phyloP scores from a whole-genome alignment of 2,329 filamentous ascomycete genomes.

The Biscogniauxia sp. region DNA sequence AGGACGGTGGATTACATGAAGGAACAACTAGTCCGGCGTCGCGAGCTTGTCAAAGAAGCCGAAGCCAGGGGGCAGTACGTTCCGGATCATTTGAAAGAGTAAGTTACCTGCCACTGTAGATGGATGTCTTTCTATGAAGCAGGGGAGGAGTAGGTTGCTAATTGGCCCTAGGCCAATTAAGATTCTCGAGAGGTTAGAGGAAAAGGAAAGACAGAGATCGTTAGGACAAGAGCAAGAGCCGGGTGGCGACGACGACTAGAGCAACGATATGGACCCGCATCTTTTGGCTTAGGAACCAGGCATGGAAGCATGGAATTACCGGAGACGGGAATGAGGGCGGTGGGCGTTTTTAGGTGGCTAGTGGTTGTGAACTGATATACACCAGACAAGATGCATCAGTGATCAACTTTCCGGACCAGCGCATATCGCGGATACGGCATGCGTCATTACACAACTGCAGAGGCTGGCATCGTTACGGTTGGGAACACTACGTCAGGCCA shows the following conservation, averaged over 20 bases:
- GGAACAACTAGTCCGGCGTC: slow-evolving; percentile 57
- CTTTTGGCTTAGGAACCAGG: background rate
- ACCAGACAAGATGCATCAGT: background rate
- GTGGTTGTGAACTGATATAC: background rate
- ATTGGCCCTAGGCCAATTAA: slow-evolving; percentile 20
- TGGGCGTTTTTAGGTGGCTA: background rate
- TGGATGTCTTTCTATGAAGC: background rate
- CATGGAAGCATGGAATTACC: too few species aligned
- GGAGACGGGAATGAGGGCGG: background rate
- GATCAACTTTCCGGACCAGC: background rate
- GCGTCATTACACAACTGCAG: background rate
- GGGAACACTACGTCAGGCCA: background rate
- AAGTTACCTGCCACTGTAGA: slow-evolving; percentile 15
- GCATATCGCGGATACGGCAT: background rate
- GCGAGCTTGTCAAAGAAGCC: slow-evolving; percentile 55
- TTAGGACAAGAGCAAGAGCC: slow-evolving; percentile 8
- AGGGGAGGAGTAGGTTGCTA: too few species aligned
- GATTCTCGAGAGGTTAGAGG: slow-evolving; percentile 30
- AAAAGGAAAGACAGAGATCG: slow-evolving; percentile 20
- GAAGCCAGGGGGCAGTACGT: slow-evolving; percentile 54
- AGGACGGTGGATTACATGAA: slow-evolving; percentile 66
- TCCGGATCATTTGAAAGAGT: slow-evolving; percentile 45
- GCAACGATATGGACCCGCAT: background rate
- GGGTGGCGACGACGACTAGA: slow-evolving; percentile 15
- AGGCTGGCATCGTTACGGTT: background rate